Conservation (phyloP, 306 rosid genomes). For the Dryas drummondii region DNA sequence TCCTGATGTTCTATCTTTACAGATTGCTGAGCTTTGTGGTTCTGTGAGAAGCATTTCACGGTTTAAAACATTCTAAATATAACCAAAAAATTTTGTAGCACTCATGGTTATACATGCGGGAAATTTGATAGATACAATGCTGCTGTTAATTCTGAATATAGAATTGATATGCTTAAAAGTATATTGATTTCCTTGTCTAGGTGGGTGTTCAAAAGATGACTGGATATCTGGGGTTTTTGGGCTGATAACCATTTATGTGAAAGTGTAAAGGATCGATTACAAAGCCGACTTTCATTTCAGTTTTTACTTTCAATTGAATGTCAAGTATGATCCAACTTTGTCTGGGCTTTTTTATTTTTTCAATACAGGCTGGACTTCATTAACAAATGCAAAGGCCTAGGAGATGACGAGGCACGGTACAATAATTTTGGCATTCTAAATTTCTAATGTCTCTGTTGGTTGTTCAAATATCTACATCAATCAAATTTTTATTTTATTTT, state of each 20-base stretch:
- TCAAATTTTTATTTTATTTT: no score
- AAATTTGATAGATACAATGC: conserved; percentile 1
- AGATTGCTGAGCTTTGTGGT: conserved; percentile 10
- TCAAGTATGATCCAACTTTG: neutral
- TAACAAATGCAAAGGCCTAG: neutral
- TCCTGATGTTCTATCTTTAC: neutral
- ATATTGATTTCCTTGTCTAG: neutral
- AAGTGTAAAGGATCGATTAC: neutral
- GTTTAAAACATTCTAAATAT: conserved; percentile 1
- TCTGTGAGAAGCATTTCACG: conserved; percentile 11
- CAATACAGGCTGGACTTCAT: no score
- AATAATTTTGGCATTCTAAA: neutral
- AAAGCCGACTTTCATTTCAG: neutral
- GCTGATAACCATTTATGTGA: neutral
- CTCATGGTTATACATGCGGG: conserved; percentile 3
- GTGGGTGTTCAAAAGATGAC: neutral
- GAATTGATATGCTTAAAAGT: neutral
- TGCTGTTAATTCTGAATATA: neutral
- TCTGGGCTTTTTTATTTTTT: neutral
- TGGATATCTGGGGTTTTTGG: neutral
- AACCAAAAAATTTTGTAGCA: neutral
- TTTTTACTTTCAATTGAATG: neutral
- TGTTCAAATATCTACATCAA: neutral
- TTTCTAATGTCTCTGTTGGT: neutral
- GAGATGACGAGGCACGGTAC: neutral